Percentiles rank a stretch among this genome's conserved stretches.
Conservation (phyloP, 2,329 filamentous ascomycete species). For the Colletotrichum chlorophyti region DNA sequence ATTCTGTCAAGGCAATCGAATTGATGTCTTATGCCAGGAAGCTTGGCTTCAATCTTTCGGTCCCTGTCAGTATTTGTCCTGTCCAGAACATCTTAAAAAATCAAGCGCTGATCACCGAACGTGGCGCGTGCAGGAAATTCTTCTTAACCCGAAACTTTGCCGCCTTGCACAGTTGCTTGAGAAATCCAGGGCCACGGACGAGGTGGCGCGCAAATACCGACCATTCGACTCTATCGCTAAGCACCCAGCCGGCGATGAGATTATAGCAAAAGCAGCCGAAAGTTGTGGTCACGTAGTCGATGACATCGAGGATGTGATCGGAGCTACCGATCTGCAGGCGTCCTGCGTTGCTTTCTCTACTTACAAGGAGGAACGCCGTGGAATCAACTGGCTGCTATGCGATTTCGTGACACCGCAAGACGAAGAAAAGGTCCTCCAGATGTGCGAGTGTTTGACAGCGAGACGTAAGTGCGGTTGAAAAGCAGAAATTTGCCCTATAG, state of each 20-base stretch:
- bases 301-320: not conserved
- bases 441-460: not conserved
- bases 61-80: not conserved
- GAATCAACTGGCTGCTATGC: slow-evolving; percentile 11
- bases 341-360: slow-evolving; percentile 7
- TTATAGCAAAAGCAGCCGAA: not conserved
- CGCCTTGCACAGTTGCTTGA: not conserved
- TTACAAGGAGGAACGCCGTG: not conserved
- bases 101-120: not conserved
- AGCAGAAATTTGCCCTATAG: not conserved
- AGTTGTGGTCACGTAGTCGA: not conserved
- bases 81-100: no score
- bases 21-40: slow-evolving; percentile 2
- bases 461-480: not conserved
- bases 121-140: not conserved
- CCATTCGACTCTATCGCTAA: not conserved
- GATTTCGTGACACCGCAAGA: not conserved
- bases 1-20: slow-evolving; percentile 4
- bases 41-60: not conserved
- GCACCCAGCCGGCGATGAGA: not conserved
- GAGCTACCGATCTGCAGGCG: slow-evolving; percentile 1
- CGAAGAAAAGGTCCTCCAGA: not conserved
- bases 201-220: not conserved
- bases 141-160: not conserved
- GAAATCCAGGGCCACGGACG: not conserved